Conservation (phyloP, 345 rosid genomes). For the Garcia nutans region DNA sequence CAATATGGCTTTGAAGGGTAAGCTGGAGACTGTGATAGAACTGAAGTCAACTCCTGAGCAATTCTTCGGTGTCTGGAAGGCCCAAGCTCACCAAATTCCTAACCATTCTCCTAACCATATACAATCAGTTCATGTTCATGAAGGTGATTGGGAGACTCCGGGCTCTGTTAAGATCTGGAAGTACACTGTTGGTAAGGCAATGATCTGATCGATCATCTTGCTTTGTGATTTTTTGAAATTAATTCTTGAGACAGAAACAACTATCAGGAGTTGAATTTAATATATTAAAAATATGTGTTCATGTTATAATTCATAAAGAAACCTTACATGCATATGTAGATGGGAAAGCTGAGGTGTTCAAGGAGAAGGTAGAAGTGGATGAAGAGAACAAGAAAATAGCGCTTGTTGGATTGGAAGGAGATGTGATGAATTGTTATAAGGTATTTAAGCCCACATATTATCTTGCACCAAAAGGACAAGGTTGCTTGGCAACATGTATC, state of each 20-base stretch:
- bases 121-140: constrained; percentile 7
- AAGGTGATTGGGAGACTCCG: constrained; percentile 16
- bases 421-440: constrained; percentile 33
- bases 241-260: too few relatives aligned
- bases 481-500: constrained; percentile 7
- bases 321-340: constrained; percentile 10
- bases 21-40: not conserved
- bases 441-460: constrained; percentile 10
- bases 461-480: constrained; percentile 15
- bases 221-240: too few relatives aligned
- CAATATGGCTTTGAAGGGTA: not conserved
- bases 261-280: too few relatives aligned
- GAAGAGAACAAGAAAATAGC: constrained; percentile 23
- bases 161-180: constrained; percentile 20
- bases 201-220: too few relatives aligned
- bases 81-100: not conserved
- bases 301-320: too few relatives aligned
- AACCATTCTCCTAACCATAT: not conserved
- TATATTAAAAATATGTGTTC: too few relatives aligned
- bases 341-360: constrained; percentile 29
- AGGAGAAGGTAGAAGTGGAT: constrained; percentile 28
- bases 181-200: constrained; percentile 16
- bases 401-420: constrained; percentile 31
- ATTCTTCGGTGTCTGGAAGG: not conserved
- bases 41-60: constrained; percentile 3